phyloP scores from a whole-genome alignment of 768 basidiomycete species.

The Hortiboletus campestris region DNA sequence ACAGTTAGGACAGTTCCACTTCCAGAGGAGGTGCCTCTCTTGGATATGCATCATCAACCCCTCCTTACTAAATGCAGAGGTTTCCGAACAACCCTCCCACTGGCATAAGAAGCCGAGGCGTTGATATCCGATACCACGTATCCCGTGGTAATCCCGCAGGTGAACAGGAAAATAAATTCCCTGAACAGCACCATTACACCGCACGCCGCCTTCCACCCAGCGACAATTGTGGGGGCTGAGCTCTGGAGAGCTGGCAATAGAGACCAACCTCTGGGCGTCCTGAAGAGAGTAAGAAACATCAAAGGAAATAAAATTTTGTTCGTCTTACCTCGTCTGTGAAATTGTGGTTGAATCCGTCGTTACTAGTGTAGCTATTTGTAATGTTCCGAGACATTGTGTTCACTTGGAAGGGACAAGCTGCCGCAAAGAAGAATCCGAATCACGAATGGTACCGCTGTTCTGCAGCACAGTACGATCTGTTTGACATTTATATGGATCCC shows the following conservation, averaged over 20 bases:
- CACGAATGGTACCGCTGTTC: not conserved
- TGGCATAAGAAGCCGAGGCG: slow-evolving; percentile 14
- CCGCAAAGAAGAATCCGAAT: not conserved
- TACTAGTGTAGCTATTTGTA: not conserved
- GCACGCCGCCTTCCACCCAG: slow-evolving; percentile 16
- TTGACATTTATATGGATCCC: slow-evolving; percentile 20
- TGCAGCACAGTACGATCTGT: not conserved
- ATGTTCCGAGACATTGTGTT: slow-evolving; percentile 20
- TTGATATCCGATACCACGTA: slow-evolving; percentile 9
- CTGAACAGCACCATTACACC: slow-evolving; percentile 16
- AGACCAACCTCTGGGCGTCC: slow-evolving; percentile 26
- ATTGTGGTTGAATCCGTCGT: slow-evolving; percentile 29
- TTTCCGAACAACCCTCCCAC: slow-evolving; percentile 26
- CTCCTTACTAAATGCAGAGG: slow-evolving; percentile 16
- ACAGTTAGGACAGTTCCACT: slow-evolving; percentile 24
- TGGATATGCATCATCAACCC: slow-evolving; percentile 25
- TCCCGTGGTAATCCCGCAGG: slow-evolving; percentile 20
- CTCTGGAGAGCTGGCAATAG: slow-evolving; percentile 29
- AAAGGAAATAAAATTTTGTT: not conserved
- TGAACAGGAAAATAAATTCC: slow-evolving; percentile 17
- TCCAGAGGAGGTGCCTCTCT: slow-evolving; percentile 27
- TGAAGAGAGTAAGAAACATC: slow-evolving; percentile 11
- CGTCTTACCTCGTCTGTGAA: slow-evolving; percentile 29
- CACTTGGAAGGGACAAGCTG: not conserved
- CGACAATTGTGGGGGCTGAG: slow-evolving; percentile 23